Base-by-base conservation (phyloP, 2,329 filamentous ascomycete species). In the Colletotrichum paranaense region DNA sequence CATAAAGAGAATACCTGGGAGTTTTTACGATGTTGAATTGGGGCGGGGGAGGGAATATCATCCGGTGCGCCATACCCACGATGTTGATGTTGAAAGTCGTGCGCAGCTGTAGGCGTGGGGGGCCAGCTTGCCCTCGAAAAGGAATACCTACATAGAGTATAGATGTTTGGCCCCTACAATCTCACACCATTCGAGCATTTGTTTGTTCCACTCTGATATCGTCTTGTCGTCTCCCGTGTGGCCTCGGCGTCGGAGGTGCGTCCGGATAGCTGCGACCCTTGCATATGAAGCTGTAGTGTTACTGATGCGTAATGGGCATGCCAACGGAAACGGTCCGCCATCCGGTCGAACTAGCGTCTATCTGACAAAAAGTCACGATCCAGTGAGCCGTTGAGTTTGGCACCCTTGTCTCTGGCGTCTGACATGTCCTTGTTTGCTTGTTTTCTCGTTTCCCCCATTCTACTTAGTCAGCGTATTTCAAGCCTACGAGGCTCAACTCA, bases 1-100 rank as follows among this genome's bases (percentile, higher is more conserved):
- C 68, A 74, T 68, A 62, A 35, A 62, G 42, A 74, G 64, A 72
- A 72, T 73, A 74, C 68, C 64, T 73, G 72, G 72, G 72, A 73
- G 69, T 74, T 72, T 49, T 46, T 62, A 62, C 62, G 52, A 35
- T 68, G 64, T 65, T 57, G 67, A 69, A 69, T 69, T 70, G 63
- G 49, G 49, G 38, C 16, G 38, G 38, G 14, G 14, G 16, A 32
- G 38, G 53, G 58, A 19, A 7, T 26, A 62, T 57, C 32, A 42
- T 73, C 69, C 49, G 63, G 26, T 67, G 64, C 72, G 69, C 53
- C 59, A 73, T 74, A 64, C 63, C 68, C 72, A 73, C 65, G 62
- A 73, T 72, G 56, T 68, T 53, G 55, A 62, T 62, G 64, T 49
- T 49, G 64, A 73, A n/a, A 64, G 49, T 74, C 60, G 70, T 70